Base-by-base conservation (phyloP, 768 basidiomycete genomes). In the Lactarius sanguifluus region DNA sequence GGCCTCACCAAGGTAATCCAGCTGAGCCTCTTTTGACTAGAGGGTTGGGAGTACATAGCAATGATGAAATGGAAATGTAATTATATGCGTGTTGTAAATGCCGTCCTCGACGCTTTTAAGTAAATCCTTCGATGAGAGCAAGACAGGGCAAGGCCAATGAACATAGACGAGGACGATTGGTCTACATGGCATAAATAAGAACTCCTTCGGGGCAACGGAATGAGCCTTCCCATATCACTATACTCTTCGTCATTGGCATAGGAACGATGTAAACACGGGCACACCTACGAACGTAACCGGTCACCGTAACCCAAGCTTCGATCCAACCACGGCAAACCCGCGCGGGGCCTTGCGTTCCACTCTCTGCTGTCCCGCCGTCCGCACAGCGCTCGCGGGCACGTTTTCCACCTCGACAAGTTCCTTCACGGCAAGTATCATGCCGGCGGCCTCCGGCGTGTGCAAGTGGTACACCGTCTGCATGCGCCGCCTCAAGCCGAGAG, bases 391-490 rank as follows among this genome's bases (percentile, higher is more conserved):
- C 30, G 80, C 79, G 0, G 88, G 84, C 18, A 97, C 94, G 73
- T 96, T 96, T 75, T 88, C 83, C 52, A 98, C 94, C 73, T 90
- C 84, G 12, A 97, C 85, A 54, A 98, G 79, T 78, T 98, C 95
- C 81, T 97, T 98, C 64, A 97, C 86, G 28, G 78, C 78, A 57
- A 98, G 80, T 59, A 97, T 94, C 76, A 92, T 91, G 16, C 96
- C 95, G 0, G 93, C 94, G 3, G 85, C 81, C 64, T 89, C 87
- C 0, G 88, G 86, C 0, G 83, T 82, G 72, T 91, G 89, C 4
- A 82, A 81, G 71, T 91, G 89, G 73, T 91, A 93, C 38, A 96
- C 93, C 0, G 89, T 94, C 75, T 94, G 90, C 79, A 90, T 84
- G 45, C 94, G 85, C 64, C 89, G 80, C 75, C 91, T 88, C 59